Evolutionary conservation across 2,329 filamentous ascomycete genomes (phyloP), one percentile per base, ranked within the genome.

Genomic region (Geosmithia putterillii): DNA sequence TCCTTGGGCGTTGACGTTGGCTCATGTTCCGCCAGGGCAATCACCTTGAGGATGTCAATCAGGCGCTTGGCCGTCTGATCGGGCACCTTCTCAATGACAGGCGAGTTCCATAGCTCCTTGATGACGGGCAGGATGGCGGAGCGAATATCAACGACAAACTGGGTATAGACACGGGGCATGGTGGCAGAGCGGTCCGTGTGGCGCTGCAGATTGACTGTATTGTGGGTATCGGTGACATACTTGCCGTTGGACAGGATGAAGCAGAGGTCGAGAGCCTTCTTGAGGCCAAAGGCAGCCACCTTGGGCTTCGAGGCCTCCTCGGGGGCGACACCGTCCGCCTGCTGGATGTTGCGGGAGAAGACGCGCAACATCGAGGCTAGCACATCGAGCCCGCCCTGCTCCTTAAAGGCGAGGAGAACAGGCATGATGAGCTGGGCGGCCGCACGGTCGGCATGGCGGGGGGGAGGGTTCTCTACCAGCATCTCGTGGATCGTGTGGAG

Each of bases 71-170:
- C 77, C 37, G 89, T 83, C 19, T 79, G 73, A 20, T 80, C 81
- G 3, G 84, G 80, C 1, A 87, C 77, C 53, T 86, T 89, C 52
- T 95, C 87, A 17, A 92, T 77, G 40, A 94, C 76, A 21, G 79
- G 70, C 1, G 88, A 94, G 51, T 86, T 80, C 94, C 92, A 98
- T 22, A 96, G 74, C 40, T 81, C 74, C 45, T 76, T 74, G 36
- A 92, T 74, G 39, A 83, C 76, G 1, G 88, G 86, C 14, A 95
- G 65, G 21, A 95, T 77, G 21, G 81, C 77, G 63, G 84, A 79
- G 37, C 92, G 82, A 37, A 96, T 64, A 58, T 96, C 90, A 6
- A 96, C 79, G 14, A 95, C 67, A 44, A 96, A 83, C 53, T 95
- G 90, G 2, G 76, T 70, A 14, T 79, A 73, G 9, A 69, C 56